Base-by-base conservation (phyloP, 176 grass and related monocot species). In the Oryza punctata region DNA sequence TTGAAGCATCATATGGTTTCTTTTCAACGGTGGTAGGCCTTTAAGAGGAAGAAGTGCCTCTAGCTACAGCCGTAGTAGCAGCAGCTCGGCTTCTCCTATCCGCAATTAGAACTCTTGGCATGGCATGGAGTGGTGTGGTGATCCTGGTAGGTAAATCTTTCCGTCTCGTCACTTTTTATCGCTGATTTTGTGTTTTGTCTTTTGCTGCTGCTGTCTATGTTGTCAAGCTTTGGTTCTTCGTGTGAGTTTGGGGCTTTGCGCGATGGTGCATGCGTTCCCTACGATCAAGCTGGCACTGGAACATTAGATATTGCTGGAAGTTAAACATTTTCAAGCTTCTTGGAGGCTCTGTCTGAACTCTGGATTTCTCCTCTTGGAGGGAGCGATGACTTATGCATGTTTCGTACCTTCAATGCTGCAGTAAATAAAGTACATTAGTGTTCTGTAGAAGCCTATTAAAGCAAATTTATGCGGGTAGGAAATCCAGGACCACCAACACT, bases 1-100 rank as follows among this genome's bases (percentile, higher is more conserved):
- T 13, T 61, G 57, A 61, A 61, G 57, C 57, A 61, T 61, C 57
- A 24, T 61, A 24, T 30, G 46, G 18, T 57, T 30, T 26, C 19
- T 85, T 27, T 38, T 84, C 46, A 27, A 23, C 6, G 40, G 23
- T 76, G 77, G 77, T 70, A 93, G 91, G 77, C 84, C 87, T 81
- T 24, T 77, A 21, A 87, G 87, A 82, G 87, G 91, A 87, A 81
- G 91, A 90, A 90, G 85, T 30, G 15, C 12, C 54, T 63, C 80
- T 26, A 89, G 91, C 77, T 86, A 82, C 41, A 91, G 81, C 25
- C 76, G 32, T 65, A 91, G 88, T 77, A 94, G 85, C 75, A 94
- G 85, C 75, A 81, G 85, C 70, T 94, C 86, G 5, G 83, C 83
- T 45, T 78, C 85, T 8, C 86, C 88, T 43, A 77, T 68, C 76